These are phyloP conservation scores for Yarrowia divulgata DNA, from an alignment of 805 yeast species.

Conservation along the genomic window DNA sequence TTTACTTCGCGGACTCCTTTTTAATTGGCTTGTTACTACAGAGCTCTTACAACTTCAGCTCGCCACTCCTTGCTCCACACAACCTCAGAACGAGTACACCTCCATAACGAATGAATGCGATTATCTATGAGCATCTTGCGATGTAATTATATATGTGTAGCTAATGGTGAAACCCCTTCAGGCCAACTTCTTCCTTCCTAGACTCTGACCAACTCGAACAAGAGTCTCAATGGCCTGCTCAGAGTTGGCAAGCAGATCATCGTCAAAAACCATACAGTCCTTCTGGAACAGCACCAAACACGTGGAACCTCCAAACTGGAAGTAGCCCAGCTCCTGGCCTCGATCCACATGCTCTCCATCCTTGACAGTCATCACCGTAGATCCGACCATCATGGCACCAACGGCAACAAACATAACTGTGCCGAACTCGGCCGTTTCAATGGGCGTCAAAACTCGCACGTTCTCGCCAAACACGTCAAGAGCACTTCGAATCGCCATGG, in stretches of 20 bases:
- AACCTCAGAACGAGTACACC: too few species aligned
- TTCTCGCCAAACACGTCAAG: constrained; percentile 95
- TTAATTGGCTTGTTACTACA: too few species aligned
- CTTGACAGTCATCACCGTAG: constrained; percentile 73
- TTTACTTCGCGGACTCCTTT: too few species aligned
- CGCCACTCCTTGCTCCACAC: too few species aligned
- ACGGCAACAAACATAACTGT: constrained; percentile 77
- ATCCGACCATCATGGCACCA: constrained; percentile 99
- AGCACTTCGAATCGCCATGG: constrained; percentile 91
- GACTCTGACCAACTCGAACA: constrained; percentile 79
- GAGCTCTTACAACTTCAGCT: too few species aligned
- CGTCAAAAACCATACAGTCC: constrained; percentile 60
- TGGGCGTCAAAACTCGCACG: constrained; percentile 77
- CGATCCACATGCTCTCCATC: constrained; percentile 65
- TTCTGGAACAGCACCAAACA: constrained; percentile 69
- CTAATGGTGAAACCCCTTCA: background rate
- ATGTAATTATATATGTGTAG: background rate
- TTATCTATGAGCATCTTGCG: background rate
- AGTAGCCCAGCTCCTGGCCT: constrained; percentile 90
- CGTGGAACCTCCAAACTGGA: constrained; percentile 96
- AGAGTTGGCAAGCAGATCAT: constrained; percentile 76
- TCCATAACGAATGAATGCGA: background rate
- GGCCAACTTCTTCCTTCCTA: background rate
- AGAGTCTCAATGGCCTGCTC: constrained; percentile 76
- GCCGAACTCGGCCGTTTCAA: constrained; percentile 80